Percentiles rank a stretch among this genome's conserved stretches.
These are phyloP conservation scores for Metschnikowia gelsemii DNA, from an alignment of 805 yeast species.

Conservation along the genomic window DNA sequence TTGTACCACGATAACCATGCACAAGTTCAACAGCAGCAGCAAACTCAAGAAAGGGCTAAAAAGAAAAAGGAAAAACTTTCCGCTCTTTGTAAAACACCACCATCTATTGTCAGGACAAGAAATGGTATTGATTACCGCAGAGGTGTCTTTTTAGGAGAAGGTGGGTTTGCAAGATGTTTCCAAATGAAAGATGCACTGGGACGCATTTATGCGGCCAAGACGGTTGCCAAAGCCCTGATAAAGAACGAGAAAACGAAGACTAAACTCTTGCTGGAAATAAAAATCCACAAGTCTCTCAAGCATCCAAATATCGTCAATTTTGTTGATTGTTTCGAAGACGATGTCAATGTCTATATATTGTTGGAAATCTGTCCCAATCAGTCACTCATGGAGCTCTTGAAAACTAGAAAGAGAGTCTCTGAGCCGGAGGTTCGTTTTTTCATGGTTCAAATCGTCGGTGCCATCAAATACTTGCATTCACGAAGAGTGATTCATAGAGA, in stretches of 20 bases:
- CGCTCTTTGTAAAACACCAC: conserved; percentile 93
- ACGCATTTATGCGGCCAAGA: conserved; percentile 88
- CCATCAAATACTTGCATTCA: conserved; percentile 87
- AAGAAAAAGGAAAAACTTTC: conserved; percentile 88
- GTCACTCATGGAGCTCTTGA: conserved; percentile 87
- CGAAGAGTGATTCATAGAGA: conserved; percentile 95
- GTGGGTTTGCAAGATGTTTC: conserved; percentile 98
- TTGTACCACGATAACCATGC: conserved; percentile 16
- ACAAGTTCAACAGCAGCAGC: conserved; percentile 25
- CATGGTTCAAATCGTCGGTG: conserved; percentile 92
- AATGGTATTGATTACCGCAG: conserved; percentile 86
- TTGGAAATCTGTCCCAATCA: conserved; percentile 95
- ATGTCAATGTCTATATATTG: conserved; percentile 86
- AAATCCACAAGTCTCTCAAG: conserved; percentile 84
- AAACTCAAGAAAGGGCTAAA: conserved; percentile 26
- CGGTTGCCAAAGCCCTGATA: conserved; percentile 94
- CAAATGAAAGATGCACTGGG: conserved; percentile 93
- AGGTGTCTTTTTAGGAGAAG: conserved; percentile 92
- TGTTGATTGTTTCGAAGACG: conserved; percentile 96
- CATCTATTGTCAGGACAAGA: conserved; percentile 84
- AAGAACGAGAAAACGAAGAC: conserved; percentile 86
- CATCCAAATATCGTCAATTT: conserved; percentile 92
- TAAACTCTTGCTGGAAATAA: conserved; percentile 87
- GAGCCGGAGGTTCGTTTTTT: conserved; percentile 91
- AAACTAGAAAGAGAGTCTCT: conserved; percentile 75